Base-by-base conservation (phyloP, 2,329 filamentous ascomycete species). In the Emergomyces pasteurianus region DNA sequence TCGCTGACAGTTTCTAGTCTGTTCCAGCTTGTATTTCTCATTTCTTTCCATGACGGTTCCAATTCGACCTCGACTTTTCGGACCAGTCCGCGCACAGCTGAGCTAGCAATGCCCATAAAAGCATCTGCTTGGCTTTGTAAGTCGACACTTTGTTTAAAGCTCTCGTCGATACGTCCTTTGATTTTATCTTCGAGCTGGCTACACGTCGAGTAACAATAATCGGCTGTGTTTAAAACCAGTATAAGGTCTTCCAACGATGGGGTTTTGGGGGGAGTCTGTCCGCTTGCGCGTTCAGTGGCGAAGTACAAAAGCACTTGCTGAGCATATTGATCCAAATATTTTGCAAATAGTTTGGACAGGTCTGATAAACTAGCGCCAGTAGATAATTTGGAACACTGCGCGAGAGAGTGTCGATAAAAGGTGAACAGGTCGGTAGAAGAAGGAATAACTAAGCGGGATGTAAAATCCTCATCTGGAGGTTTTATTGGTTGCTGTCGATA, bases 371-470 rank as follows among this genome's bases (percentile, higher is more conserved):
- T 85, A 60, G 88, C 86, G n/a, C 91, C 89, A 0, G 92, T 96
- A 0, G 94, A 97, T 0, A 99, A 81, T 73, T 96, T 97, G 3
- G 94, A 91, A 74, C 94, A 99, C 75, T 99, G 94, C 3, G 91
- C 90, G 42, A 99, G 78, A 0, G 90, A 92, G 62, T 92, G 83
- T 63, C 95, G 90, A 76, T 99, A 99, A 71, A 96, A 96, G 69
- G 96, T 90, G 75, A 99, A 99, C 0, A 99, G 83, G 71, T 99
- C 94, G 53, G 95, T 96, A 3, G 94, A 95, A 0, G 94, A 97
- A 1, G 88, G 81, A 61, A 96, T 92, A 61, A 99, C 92, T 52
- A 90, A 86, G 71, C 95, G 90, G 0, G 89, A 81, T 49, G 90
- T 89, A 73, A 97, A 97, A 60, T 99, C 94, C 67, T 99, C 94